Percentiles rank a stretch among this genome's conserved stretches.
phyloP scores from a whole-genome alignment of 2,329 filamentous ascomycete genomes.

The Diplocarpon rosae region DNA sequence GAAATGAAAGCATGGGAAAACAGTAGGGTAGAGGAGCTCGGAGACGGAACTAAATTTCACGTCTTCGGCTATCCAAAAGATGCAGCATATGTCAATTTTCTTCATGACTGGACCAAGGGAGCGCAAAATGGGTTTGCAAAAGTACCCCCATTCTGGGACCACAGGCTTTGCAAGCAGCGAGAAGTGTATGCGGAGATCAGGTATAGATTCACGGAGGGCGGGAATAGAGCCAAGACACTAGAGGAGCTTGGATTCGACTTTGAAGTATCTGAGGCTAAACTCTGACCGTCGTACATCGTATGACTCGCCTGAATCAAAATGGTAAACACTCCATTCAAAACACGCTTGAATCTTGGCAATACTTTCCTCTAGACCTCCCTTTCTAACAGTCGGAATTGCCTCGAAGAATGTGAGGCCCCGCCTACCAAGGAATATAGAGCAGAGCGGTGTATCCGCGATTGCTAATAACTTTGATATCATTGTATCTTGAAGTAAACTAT shows the following conservation, averaged over 20 bases:
- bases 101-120: conserved; percentile 54
- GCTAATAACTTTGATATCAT: too few species aligned
- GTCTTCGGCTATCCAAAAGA: conserved; percentile 46
- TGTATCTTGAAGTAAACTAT: too few species aligned
- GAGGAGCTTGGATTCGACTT: conserved; percentile 62
- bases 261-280: conserved; percentile 6
- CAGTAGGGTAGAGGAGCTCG: conserved; percentile 29
- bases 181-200: conserved; percentile 58
- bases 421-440: too few species aligned
- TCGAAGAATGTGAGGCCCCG: too few species aligned
- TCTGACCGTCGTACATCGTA: too few species aligned
- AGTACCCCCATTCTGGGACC: conserved; percentile 59
- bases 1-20: conserved; percentile 64
- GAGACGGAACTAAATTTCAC: conserved; percentile 36
- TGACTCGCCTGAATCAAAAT: too few species aligned
- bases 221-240: conserved; percentile 52
- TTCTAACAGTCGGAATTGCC: too few species aligned
- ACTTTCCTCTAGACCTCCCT: too few species aligned
- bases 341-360: too few species aligned
- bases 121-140: conserved; percentile 42
- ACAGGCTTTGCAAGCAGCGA: conserved; percentile 62
- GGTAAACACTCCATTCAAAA: too few species aligned
- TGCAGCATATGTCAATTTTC: conserved; percentile 56
- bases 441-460: too few species aligned
- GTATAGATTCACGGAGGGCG: conserved; percentile 56